Evolutionary conservation across 78 protist species (phyloP).

Genomic region (Pigoraptor vietnamica): DNA sequence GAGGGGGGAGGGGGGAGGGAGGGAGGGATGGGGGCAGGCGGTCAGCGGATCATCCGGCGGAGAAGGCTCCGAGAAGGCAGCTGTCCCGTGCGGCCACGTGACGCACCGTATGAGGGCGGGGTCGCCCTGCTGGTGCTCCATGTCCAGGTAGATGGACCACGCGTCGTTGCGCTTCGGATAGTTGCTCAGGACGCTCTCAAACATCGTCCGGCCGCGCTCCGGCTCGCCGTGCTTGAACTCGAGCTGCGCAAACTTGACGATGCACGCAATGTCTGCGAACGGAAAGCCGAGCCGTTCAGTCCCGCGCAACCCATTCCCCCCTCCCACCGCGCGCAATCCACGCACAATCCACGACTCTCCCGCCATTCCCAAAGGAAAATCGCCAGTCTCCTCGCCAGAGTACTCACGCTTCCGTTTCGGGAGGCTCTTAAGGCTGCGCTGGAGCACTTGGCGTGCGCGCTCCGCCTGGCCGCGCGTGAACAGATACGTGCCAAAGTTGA

Average conservation of each 20-base stretch:
- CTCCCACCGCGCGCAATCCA: too few species aligned
- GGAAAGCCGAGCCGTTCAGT: neutral
- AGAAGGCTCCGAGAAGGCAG: too few species aligned
- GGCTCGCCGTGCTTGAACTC: slow-evolving; percentile 85
- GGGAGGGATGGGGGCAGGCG: too few species aligned
- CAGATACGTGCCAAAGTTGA: slow-evolving; percentile 26
- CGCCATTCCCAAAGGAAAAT: neutral
- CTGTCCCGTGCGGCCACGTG: too few species aligned
- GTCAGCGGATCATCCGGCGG: too few species aligned
- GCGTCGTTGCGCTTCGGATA: slow-evolving; percentile 89
- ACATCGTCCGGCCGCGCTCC: slow-evolving; percentile 86
- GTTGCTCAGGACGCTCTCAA: slow-evolving; percentile 61
- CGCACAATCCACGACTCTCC: too few species aligned
- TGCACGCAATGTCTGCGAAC: slow-evolving; percentile 41
- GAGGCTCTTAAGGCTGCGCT: slow-evolving; percentile 40
- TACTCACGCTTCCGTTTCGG: slow-evolving; percentile 59
- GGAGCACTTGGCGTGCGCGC: slow-evolving; percentile 17
- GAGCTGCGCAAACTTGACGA: slow-evolving; percentile 69
- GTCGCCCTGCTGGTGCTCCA: slow-evolving; percentile 62
- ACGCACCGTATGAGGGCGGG: neutral
- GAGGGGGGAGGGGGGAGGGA: too few species aligned
- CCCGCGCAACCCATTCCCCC: too few species aligned
- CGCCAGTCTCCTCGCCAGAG: neutral
- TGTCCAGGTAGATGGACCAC: slow-evolving; percentile 91
- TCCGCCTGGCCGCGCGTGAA: slow-evolving; percentile 4